Evolutionary conservation across 306 rosid genomes (phyloP), one percentile per base, ranked within the genome.

Genomic region (Pyrus communis): DNA sequence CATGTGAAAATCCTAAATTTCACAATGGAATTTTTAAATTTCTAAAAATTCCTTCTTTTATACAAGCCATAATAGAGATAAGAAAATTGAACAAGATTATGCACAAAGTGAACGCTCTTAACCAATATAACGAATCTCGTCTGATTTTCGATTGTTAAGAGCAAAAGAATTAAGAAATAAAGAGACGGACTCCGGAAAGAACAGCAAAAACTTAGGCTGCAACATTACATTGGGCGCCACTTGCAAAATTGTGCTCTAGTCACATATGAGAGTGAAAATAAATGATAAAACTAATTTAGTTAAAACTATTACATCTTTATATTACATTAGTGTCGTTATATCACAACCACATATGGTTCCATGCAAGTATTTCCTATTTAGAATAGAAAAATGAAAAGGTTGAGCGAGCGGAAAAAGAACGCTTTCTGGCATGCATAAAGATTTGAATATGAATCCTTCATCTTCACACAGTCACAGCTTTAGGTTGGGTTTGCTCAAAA

Each of bases 401-500:
- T 22, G 58, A 65, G 71, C 27, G 67, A 67, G 30, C 66, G n/a
- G 68, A 12, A 28, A 33, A 68, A 27, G 63, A 70, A 59, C 27
- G 78, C 76, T 77, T 71, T 70, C 23, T 80, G 38, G 43, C 58
- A 22, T 57, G 42, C 55, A 64, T 73, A 76, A 18, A 57, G 38
- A 54, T 38, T 59, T 40, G 46, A 60, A 33, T 77, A 83, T 27
- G 19, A 27, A 23, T 58, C 27, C 10, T 55, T 9, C 60, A 30
- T 22, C 45, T 38, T 59, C 33, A 52, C 9, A 70, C 76, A 51
- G 72, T 78, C 31, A 91, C 88, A 67, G 95, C 93, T 84, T 95
- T 92, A 71, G 97, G 99, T 78, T 92, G 98, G 74, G 81, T 80
- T 83, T 92, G 97, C 91, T 95, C 98, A 71, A 95, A 87, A 85